A percentile compares a stretch with the other conserved stretches of the same genome.
Conservation (phyloP, 1,139 yeast genomes). For the Suhomyces panamericanus region DNA sequence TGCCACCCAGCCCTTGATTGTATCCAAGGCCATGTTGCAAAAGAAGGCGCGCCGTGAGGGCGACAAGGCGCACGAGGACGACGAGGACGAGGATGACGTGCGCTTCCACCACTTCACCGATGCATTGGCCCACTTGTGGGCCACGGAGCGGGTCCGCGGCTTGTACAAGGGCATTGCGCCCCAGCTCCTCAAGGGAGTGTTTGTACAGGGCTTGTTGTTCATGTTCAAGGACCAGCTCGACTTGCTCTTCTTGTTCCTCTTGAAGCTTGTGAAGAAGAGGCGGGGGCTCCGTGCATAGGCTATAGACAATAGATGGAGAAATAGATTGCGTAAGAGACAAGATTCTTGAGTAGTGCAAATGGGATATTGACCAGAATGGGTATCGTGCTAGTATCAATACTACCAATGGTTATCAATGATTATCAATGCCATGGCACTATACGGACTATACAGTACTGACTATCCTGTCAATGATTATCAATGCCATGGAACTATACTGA, state of each 20-base stretch:
- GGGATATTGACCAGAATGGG: too few species aligned
- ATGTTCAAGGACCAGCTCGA: conserved; percentile 77
- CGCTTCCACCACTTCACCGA: conserved; percentile 52
- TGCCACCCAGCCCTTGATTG: conserved; percentile 81
- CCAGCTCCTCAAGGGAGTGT: conserved; percentile 76
- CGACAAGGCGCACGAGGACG: conserved; percentile 20
- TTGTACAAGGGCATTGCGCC: conserved; percentile 82
- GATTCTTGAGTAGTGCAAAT: too few species aligned
- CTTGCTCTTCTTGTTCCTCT: conserved; percentile 41
- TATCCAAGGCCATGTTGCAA: conserved; percentile 80
- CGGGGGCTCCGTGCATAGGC: conserved; percentile 4
- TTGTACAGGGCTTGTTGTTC: conserved; percentile 83
- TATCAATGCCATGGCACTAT: too few species aligned
- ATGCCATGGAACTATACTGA: too few species aligned
- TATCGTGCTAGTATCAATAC: too few species aligned
- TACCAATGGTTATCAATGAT: too few species aligned
- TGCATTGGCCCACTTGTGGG: conserved; percentile 50
- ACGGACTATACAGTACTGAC: too few species aligned
- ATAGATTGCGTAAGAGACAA: too few species aligned
- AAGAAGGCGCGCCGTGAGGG: conserved; percentile 39
- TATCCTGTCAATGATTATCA: too few species aligned
- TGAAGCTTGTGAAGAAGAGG: conserved; percentile 20
- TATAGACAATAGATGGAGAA: conserved; percentile 4
- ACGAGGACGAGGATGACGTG: conserved; percentile 30
- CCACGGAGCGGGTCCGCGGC: conserved; percentile 51